Evolutionary conservation across 2,329 filamentous ascomycete genomes (phyloP).

Genomic region (Aspergillus sp.): DNA sequence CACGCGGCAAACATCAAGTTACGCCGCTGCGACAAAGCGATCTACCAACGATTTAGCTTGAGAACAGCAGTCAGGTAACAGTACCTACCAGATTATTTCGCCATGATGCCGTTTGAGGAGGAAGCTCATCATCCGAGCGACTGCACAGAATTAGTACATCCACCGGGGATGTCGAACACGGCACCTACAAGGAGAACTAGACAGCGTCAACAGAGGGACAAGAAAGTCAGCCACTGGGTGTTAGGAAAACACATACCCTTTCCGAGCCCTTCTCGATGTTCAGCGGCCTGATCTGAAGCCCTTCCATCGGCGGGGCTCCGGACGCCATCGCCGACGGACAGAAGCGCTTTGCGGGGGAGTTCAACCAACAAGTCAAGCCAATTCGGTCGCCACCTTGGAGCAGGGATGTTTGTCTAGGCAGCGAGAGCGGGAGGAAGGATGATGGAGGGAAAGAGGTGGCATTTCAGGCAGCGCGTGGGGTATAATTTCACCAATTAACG

Average conservation of each 20-base stretch:
- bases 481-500: no score
- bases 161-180: background rate
- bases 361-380: no score
- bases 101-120: constrained; percentile 30
- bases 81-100: constrained; percentile 35
- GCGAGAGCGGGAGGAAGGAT: no score
- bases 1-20: constrained; percentile 40
- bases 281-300: constrained; percentile 19
- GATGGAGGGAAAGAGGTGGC: no score
- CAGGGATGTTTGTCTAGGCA: no score
- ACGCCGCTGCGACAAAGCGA: constrained; percentile 37
- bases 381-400: no score
- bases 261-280: constrained; percentile 23
- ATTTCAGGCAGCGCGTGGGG: no score
- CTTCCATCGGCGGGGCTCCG: constrained; percentile 7
- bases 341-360: no score
- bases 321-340: constrained; percentile 10
- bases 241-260: constrained; percentile 22
- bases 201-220: constrained; percentile 5
- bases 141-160: constrained; percentile 2
- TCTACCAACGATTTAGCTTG: no score
- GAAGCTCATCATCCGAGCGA: constrained; percentile 18
- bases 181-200: constrained; percentile 12
- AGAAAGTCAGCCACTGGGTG: constrained; percentile 7
- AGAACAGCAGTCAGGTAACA: no score